phyloP scores from a whole-genome alignment of 495 filamentous ascomycete species.

The Penicillium canariense region DNA sequence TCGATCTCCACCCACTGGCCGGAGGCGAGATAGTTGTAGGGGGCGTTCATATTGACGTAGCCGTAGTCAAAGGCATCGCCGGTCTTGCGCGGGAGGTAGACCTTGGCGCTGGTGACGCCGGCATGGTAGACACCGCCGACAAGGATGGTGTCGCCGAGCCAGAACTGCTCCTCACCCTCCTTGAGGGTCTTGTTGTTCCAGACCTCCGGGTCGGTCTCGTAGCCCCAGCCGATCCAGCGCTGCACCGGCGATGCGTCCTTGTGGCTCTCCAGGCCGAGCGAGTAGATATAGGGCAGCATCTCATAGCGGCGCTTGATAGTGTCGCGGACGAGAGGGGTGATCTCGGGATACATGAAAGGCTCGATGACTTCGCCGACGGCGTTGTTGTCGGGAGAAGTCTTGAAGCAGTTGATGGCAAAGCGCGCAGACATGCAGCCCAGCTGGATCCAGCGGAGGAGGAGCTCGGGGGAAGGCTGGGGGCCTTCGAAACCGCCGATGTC shows the following conservation, averaged over 20 bases:
- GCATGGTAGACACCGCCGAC: conserved; percentile 65
- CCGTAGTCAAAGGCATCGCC: conserved; percentile 45
- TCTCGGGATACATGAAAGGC: conserved; percentile 69
- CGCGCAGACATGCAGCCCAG: conserved; percentile 65
- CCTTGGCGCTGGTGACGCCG: conserved; percentile 45
- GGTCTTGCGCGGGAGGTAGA: conserved; percentile 58
- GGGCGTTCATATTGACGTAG: conserved; percentile 60
- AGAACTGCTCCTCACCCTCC: conserved; percentile 64
- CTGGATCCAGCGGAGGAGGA: conserved; percentile 69
- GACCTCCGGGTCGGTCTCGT: conserved; percentile 59
- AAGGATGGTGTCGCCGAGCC: conserved; percentile 65
- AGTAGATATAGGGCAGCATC: conserved; percentile 67
- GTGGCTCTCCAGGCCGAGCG: conserved; percentile 58
- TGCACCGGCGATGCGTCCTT: conserved; percentile 57
- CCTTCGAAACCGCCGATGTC: conserved; percentile 74
- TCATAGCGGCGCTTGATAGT: conserved; percentile 67
- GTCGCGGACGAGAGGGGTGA: conserved; percentile 55
- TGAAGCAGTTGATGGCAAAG: conserved; percentile 75
- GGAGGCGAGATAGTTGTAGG: conserved; percentile 55
- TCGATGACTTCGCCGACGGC: conserved; percentile 66
- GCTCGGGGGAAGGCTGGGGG: conserved; percentile 63
- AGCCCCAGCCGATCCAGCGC: conserved; percentile 68
- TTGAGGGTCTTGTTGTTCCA: conserved; percentile 55
- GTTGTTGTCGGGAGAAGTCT: conserved; percentile 60
- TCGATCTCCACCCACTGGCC: conserved; percentile 60